Conservation (phyloP, 441 rosid genomes). For the Eutrema salsugineum region DNA sequence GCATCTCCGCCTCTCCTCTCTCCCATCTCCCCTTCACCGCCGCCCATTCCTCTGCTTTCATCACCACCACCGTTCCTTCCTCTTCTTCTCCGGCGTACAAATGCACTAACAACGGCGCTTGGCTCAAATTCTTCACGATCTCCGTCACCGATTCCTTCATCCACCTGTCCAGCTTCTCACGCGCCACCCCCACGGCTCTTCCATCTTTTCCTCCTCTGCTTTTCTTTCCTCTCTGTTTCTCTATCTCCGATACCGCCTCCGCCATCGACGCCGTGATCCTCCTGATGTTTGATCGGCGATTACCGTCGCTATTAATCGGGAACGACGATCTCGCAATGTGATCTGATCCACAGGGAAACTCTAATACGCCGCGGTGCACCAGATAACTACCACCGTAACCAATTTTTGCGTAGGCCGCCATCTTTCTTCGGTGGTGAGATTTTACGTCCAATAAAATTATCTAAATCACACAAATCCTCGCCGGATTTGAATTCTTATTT, state of each 20-base stretch:
- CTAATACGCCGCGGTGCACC: conserved; percentile 30
- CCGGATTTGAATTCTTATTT: neutral
- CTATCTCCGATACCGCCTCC: conserved; percentile 21
- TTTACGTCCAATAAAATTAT: neutral
- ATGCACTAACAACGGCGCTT: conserved; percentile 70
- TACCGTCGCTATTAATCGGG: conserved; percentile 1
- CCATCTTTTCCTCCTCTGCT: neutral
- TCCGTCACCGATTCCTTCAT: conserved; percentile 70
- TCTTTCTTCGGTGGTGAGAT: neutral
- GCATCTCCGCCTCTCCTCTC: conserved; percentile 40
- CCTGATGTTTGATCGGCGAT: neutral
- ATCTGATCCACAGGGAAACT: conserved; percentile 23
- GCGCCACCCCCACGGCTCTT: conserved; percentile 16
- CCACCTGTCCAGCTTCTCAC: conserved; percentile 69
- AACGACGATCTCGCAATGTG: conserved; percentile 18
- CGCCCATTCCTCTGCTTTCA: conserved; percentile 55
- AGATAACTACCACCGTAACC: conserved; percentile 28
- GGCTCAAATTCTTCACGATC: conserved; percentile 60
- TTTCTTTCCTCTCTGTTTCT: conserved; percentile 21
- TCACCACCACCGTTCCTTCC: conserved; percentile 50
- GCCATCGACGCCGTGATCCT: conserved; percentile 22
- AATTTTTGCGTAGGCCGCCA: conserved; percentile 27
- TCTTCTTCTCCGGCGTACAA: conserved; percentile 33
- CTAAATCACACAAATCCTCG: neutral
- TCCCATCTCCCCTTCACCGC: conserved; percentile 43